Percentiles rank a stretch among this genome's conserved stretches.
Conservation (phyloP, 2,329 filamentous ascomycete genomes). For the Taxawa tesnikishii region DNA sequence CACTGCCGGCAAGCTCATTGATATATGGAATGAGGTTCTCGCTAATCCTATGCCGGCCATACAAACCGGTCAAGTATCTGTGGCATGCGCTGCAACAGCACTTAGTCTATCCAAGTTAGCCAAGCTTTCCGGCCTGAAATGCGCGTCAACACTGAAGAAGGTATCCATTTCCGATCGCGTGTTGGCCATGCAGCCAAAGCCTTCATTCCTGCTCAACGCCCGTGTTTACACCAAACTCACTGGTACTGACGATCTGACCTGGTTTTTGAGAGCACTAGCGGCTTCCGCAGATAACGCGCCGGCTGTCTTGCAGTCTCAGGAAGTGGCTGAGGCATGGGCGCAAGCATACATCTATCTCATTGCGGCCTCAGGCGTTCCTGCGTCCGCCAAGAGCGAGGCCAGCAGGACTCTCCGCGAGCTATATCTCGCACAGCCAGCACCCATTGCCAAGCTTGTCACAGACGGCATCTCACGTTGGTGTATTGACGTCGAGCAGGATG, state of each 20-base stretch:
- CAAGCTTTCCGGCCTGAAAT: conserved; percentile 42
- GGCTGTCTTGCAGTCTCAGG: conserved; percentile 13
- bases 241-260: conserved; percentile 62
- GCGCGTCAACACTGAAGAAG: conserved; percentile 47
- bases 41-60: conserved; percentile 67
- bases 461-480: conserved; percentile 73
- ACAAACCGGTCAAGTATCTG: conserved; percentile 71
- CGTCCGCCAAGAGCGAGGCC: conserved; percentile 52
- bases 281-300: conserved; percentile 15
- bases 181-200: conserved; percentile 61
- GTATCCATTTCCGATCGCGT: conserved; percentile 52
- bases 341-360: conserved; percentile 74
- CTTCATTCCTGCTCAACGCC: conserved; percentile 75
- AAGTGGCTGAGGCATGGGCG: conserved; percentile 61
- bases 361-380: conserved; percentile 48
- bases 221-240: conserved; percentile 74
- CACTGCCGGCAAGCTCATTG: conserved; percentile 44
- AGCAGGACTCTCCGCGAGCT: conserved; percentile 48
- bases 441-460: conserved; percentile 52
- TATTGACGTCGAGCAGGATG: conserved; percentile 50
- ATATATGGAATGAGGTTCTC: conserved; percentile 65
- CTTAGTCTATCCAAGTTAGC: conserved; percentile 44
- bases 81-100: conserved; percentile 61
- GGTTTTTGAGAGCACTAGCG: conserved; percentile 60
- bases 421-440: conserved; percentile 47